Conservation (phyloP, 371 early-diverging fungal species). For the Dinochytrium kinnereticum region DNA sequence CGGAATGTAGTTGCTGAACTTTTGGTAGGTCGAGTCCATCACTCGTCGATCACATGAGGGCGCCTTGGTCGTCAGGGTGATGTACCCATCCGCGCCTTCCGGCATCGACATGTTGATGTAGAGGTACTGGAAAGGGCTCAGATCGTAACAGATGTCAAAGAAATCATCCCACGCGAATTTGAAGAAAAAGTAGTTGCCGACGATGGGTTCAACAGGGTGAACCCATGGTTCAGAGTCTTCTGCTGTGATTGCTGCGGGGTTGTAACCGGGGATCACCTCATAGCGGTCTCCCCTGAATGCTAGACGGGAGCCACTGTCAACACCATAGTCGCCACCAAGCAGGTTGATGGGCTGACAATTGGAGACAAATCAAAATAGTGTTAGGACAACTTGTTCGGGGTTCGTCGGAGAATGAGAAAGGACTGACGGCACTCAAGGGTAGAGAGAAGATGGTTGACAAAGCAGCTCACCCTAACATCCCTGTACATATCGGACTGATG, state of each 20-base stretch:
- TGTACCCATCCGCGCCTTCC: conserved; percentile 1
- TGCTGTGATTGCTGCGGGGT: not conserved
- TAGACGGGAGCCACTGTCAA: not conserved
- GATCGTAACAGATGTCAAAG: conserved; percentile 13
- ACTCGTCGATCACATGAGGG: not conserved
- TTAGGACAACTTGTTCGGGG: too few relatives aligned
- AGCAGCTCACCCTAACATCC: not conserved
- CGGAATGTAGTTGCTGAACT: not conserved
- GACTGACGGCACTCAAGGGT: not conserved
- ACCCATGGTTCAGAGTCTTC: conserved; percentile 2
- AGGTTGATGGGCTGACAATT: conserved; percentile 3
- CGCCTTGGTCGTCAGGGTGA: conserved; percentile 10
- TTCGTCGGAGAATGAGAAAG: not conserved
- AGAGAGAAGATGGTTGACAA: not conserved
- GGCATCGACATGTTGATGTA: conserved; percentile 20
- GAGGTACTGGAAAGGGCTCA: conserved; percentile 9
- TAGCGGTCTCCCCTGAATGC: not conserved
- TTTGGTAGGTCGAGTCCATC: conserved; percentile 11
- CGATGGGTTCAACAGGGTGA: conserved; percentile 10
- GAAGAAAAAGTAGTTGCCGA: conserved; percentile 16
- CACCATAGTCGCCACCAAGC: conserved; percentile 17
- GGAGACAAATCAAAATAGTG: not conserved
- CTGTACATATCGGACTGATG: conserved; percentile 5
- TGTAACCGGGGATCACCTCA: not conserved
- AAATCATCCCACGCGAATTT: conserved; percentile 4